Conservation (phyloP, 441 rosid genomes). For the Eugenia klotzschiana region DNA sequence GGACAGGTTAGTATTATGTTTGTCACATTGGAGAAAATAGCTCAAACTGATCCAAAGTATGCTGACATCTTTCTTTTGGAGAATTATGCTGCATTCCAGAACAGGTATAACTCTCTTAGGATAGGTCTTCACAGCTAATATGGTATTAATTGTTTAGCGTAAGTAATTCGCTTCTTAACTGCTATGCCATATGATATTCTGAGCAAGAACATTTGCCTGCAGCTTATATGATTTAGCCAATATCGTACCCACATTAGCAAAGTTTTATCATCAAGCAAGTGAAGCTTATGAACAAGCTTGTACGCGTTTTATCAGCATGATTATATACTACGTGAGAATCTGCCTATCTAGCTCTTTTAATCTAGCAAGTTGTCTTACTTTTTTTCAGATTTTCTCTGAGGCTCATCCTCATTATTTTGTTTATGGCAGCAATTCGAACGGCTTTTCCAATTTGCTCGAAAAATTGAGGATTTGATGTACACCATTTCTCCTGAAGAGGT, state of each 20-base stretch:
- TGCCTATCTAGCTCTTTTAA: neutral
- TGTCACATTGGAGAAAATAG: slow-evolving; percentile 82
- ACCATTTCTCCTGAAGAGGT: slow-evolving; percentile 98
- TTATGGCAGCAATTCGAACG: slow-evolving; percentile 80
- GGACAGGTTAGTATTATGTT: slow-evolving; percentile 92
- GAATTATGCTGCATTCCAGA: slow-evolving; percentile 97
- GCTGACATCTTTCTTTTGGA: slow-evolving; percentile 84
- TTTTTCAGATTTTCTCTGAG: neutral
- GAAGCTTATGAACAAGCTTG: slow-evolving; percentile 98
- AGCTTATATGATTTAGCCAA: slow-evolving; percentile 97
- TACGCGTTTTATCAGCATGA: slow-evolving; percentile 87
- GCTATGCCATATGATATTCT: neutral
- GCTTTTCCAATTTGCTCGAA: slow-evolving; percentile 83
- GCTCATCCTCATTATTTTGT: slow-evolving; percentile 2
- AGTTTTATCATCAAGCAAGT: slow-evolving; percentile 98
- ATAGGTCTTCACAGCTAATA: neutral
- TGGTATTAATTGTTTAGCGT: neutral
- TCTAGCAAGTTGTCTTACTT: neutral
- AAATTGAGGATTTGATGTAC: slow-evolving; percentile 85
- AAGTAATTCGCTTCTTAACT: neutral
- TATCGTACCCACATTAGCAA: slow-evolving; percentile 91
- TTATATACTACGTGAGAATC: slow-evolving; percentile 72
- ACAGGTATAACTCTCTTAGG: slow-evolving; percentile 35
- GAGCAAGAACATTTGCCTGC: slow-evolving; percentile 22
- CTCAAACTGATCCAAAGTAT: slow-evolving; percentile 86